Conservation (phyloP, 1,284 basidiomycete species). For the Irpex sp. region DNA sequence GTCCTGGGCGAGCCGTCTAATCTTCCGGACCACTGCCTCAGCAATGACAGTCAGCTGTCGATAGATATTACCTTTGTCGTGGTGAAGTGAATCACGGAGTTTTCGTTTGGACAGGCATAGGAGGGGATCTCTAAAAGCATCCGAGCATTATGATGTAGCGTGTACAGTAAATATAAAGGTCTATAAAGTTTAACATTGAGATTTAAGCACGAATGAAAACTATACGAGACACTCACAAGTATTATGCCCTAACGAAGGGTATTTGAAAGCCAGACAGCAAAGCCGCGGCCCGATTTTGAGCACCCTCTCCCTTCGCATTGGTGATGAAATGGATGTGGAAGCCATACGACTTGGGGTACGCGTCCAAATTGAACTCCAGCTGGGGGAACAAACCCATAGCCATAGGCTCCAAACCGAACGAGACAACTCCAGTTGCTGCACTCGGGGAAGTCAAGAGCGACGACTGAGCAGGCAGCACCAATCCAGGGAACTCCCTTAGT, state of each 20-base stretch:
- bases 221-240: not conserved
- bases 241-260: not conserved
- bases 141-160: not conserved
- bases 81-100: not conserved
- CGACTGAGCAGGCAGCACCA: conserved; percentile 68
- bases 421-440: conserved; percentile 83
- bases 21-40: too few relatives aligned
- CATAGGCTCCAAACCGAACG: conserved; percentile 80
- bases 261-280: conserved; percentile 81
- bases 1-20: too few relatives aligned
- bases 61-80: not conserved
- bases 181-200: not conserved
- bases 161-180: not conserved
- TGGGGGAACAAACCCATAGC: conserved; percentile 94
- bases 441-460: conserved; percentile 64
- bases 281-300: conserved; percentile 82
- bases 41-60: too few relatives aligned
- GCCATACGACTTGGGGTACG: conserved; percentile 81
- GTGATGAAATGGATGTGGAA: conserved; percentile 93
- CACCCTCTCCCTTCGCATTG: conserved; percentile 77
- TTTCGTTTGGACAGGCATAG: too few relatives aligned
- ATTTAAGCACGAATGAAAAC: not conserved
- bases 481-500: conserved; percentile 85
- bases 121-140: too few relatives aligned
- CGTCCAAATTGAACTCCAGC: conserved; percentile 88